phyloP scores from a whole-genome alignment of 441 rosid species.

The Kokia cookei region DNA sequence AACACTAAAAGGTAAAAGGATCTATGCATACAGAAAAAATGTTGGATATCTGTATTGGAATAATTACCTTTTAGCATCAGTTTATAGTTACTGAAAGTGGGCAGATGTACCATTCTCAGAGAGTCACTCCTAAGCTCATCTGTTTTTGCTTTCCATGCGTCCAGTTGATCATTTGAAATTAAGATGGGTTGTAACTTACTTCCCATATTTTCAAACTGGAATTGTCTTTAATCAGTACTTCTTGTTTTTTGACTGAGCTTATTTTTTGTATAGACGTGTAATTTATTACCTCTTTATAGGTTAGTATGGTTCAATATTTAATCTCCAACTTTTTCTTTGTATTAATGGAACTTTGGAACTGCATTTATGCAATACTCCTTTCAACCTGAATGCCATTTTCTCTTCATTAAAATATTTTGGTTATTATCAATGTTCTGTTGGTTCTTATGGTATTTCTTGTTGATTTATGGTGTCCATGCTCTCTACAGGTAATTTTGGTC shows the following conservation, averaged over 20 bases:
- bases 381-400: not conserved
- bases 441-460: slow-evolving; percentile 2
- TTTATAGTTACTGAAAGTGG: not conserved
- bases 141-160: not conserved
- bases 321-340: not conserved
- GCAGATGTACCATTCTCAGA: not conserved
- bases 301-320: not conserved
- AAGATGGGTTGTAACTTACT: not conserved
- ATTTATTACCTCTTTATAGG: not conserved
- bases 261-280: not conserved
- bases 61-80: not conserved
- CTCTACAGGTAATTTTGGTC: not conserved
- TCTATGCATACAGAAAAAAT: not conserved
- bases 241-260: not conserved
- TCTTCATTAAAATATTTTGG: not conserved
- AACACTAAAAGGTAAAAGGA: not conserved
- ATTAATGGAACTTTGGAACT: not conserved
- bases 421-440: not conserved
- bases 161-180: not conserved
- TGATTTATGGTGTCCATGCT: not conserved
- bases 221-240: not conserved
- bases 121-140: not conserved
- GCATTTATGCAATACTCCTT: not conserved
- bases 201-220: not conserved
- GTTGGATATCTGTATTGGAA: not conserved